Base-by-base conservation (phyloP, 805 yeast species). In the Wickerhamomyces bovis region DNA sequence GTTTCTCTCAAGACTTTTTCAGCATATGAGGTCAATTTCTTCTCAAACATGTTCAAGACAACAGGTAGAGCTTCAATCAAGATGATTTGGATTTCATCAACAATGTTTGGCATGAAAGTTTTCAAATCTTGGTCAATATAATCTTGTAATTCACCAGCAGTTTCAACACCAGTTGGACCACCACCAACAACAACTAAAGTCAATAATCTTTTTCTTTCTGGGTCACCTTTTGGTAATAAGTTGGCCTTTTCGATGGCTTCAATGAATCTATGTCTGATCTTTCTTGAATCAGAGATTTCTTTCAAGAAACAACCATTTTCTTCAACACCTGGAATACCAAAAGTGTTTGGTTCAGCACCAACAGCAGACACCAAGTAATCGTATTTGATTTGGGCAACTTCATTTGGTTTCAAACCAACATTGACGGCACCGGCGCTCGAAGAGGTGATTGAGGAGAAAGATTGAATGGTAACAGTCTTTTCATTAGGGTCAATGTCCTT, bases 101-200 rank as follows among this genome's bases (percentile, higher is more conserved):
- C 86, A 58, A 90, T 79, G 60, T 83, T 85, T 43, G 97, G 97
- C 72, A 87, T 82, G 80, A 89, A 86, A 68, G 83, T 85, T 64
- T 76, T 75, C 67, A 90, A 74, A 68, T 90, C 97, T 69, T 89
- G 95, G 65, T 85, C 89, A 52, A 89, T 88, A 71, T 88, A 90
- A 69, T 90, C 97, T 71, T 89, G 96, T 61, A 90, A 72, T 69
- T 90, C 97, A 66, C 96, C 97, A 51, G 97, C 96, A 55, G 89
- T 85, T 71, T 89, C 97, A 49, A 89, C 97, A 73, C 97, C 97
- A 39, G 97, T 89, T 63, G 97, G 97, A 55, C 97, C 97, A 70
- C 97, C 97, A 60, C 97, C 97, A 58, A 92, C 94, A 49, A 90
- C 96, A 45, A 90, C 92, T 51, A 88, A 77, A 49, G 86, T 85